Conservation (phyloP, 2,329 filamentous ascomycete genomes). For the Chaetomium olivaceum region DNA sequence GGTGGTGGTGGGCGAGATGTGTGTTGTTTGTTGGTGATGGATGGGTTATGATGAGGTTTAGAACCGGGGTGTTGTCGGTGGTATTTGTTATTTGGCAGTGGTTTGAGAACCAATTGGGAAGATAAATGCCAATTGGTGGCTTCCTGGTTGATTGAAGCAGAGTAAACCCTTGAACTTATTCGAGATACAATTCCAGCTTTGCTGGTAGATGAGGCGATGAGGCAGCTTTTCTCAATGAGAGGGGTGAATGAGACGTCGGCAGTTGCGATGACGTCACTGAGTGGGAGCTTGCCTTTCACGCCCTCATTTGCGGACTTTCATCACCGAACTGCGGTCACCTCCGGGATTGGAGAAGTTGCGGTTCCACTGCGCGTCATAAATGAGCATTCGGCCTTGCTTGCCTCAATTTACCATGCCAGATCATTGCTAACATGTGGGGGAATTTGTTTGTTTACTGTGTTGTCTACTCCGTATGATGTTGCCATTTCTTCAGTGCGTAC, state of each 20-base stretch:
- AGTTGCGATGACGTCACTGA: slow-evolving; percentile 14
- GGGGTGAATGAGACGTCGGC: neutral
- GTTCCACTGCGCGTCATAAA: slow-evolving; percentile 19
- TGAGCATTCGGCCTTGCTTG: neutral
- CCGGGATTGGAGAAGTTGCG: neutral
- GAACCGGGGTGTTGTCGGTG: neutral
- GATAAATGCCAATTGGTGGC: slow-evolving; percentile 4
- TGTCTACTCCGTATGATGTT: neutral
- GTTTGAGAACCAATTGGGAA: slow-evolving; percentile 7
- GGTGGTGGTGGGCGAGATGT: neutral
- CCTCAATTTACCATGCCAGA: neutral
- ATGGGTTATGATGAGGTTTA: neutral
- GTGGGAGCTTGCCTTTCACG: neutral
- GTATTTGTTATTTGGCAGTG: neutral
- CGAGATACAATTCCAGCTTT: neutral
- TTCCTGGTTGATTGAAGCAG: neutral
- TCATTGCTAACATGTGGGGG: neutral
- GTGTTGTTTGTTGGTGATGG: neutral
- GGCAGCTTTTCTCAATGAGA: slow-evolving; percentile 10
- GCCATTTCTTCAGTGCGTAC: neutral
- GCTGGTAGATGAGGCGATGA: neutral
- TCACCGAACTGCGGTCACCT: neutral
- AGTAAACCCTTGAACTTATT: neutral
- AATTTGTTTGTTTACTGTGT: neutral
- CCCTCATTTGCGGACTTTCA: neutral